A percentile compares a stretch with the other conserved stretches of the same genome.
Conservation (phyloP, 1,139 yeast species). For the Arxiozyma heterogenica region DNA sequence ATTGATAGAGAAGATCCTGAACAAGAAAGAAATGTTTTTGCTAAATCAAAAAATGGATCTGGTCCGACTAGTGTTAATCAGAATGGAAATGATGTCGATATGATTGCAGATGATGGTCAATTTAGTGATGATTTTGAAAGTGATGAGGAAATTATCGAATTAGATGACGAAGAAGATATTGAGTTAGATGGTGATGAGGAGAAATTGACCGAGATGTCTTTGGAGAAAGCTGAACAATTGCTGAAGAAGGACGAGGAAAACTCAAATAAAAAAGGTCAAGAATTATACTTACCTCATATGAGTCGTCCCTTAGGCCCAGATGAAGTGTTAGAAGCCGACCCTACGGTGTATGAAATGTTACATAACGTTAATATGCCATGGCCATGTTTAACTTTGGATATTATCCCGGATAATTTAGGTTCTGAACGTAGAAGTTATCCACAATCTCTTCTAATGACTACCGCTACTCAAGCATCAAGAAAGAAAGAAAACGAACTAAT, state of each 20-base stretch:
- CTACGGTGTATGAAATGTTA: constrained; percentile 90
- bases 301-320: constrained; percentile 89
- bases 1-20: constrained; percentile 30
- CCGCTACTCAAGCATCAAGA: constrained; percentile 90
- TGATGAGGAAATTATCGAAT: constrained; percentile 79
- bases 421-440: constrained; percentile 85
- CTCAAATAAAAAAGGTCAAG: constrained; percentile 18
- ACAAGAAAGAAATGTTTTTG: constrained; percentile 32
- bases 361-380: constrained; percentile 92
- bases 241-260: constrained; percentile 31
- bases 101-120: constrained; percentile 85
- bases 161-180: constrained; percentile 58
- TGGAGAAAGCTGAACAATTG: constrained; percentile 31
- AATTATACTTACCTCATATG: constrained; percentile 73
- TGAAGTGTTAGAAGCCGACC: constrained; percentile 94
- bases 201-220: constrained; percentile 22
- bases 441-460: constrained; percentile 72
- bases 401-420: constrained; percentile 80
- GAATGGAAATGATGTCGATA: constrained; percentile 33
- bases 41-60: constrained; percentile 29
- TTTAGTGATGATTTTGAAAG: constrained; percentile 93
- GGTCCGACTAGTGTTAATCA: constrained; percentile 31
- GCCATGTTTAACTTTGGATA: constrained; percentile 91
- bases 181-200: constrained; percentile 24
- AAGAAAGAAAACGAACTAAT: constrained; percentile 82